Base-by-base conservation (phyloP, 2,329 filamentous ascomycete genomes). In the Paraphoma sp. region DNA sequence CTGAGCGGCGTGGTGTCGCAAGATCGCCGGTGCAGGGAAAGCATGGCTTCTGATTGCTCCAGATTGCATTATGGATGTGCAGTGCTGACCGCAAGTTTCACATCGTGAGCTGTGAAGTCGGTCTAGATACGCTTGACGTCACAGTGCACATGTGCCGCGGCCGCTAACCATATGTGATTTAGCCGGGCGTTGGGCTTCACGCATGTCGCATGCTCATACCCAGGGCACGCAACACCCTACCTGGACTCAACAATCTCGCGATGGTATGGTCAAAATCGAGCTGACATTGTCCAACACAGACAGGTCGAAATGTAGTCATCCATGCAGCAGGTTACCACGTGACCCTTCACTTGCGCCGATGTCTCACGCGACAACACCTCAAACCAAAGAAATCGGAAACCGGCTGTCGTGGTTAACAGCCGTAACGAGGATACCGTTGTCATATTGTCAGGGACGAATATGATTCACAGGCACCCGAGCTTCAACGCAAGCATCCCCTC, bases 71-170 rank as follows among this genome's bases (percentile, higher is more conserved):
- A 53, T 59, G 29, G 43, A 47, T 40, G 23, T 48, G 48, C 56
- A 54, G 47, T 51, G 50, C 60, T 63, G 62, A 64, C 60, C 58
- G 60, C 62, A 49, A 50, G 45, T 64, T 54, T 51, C 48, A 54
- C 54, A 28, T 62, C 48, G 57, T 51, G 51, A 48, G 46, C 41
- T 48, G 31, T n/a, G 48, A 42, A 7, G 49, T 38, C 18, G 29
- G 44, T 33, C 29, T 46, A 6, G n/a, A 16, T 11, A 18, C 6
- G 11, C 28, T 17, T 30, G 28, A 46, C 29, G 44, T 46, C 44
- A 46, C 31, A 17, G 43, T 45, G 43, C 43, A 12, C 29, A 17
- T 17, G 44, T 31, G 44, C 44, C 44, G 44, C 44, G 29, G 44
- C 29, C 12, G 44, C 44, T 46, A 46, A 28, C 44, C 12, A 10